Evolutionary conservation across 176 grass and related monocot species (phyloP).

Genomic region (bread wheat (Triticum aestivum)): DNA sequence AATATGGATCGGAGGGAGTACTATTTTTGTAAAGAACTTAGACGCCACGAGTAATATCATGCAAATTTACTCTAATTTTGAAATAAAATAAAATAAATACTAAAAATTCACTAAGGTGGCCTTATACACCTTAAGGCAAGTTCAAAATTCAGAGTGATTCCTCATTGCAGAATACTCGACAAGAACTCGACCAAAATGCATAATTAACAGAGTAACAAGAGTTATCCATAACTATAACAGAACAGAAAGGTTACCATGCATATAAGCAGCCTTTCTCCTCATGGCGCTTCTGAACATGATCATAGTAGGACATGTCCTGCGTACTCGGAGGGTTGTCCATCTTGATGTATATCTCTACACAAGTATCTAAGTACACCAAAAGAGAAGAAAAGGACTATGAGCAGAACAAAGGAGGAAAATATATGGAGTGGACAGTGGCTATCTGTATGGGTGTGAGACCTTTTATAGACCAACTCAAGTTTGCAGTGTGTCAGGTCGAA

Average conservation of each 20-base stretch:
- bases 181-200: neutral
- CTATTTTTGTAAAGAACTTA: neutral
- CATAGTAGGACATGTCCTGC: slow-evolving; percentile 73
- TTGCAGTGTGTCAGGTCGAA: slow-evolving; percentile 19
- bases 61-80: neutral
- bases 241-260: slow-evolving; percentile 59
- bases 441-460: slow-evolving; percentile 21
- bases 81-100: neutral
- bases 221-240: slow-evolving; percentile 8
- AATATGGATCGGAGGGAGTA: too few relatives aligned
- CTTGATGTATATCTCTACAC: neutral
- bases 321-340: slow-evolving; percentile 54
- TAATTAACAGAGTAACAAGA: neutral
- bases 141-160: neutral
- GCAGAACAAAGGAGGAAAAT: slow-evolving; percentile 38
- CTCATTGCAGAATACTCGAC: neutral
- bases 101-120: neutral
- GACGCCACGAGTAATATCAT: neutral
- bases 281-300: slow-evolving; percentile 71
- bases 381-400: slow-evolving; percentile 14
- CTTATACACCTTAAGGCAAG: neutral
- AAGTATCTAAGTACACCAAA: slow-evolving; percentile 17
- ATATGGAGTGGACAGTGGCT: slow-evolving; percentile 12
- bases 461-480: slow-evolving; percentile 42
- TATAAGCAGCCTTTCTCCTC: slow-evolving; percentile 92